Percentiles rank a stretch among this genome's conserved stretches.
These are phyloP conservation scores for Apophysomyces elegans DNA, from an alignment of 371 early-diverging fungal genomes.

Conservation along the genomic window DNA sequence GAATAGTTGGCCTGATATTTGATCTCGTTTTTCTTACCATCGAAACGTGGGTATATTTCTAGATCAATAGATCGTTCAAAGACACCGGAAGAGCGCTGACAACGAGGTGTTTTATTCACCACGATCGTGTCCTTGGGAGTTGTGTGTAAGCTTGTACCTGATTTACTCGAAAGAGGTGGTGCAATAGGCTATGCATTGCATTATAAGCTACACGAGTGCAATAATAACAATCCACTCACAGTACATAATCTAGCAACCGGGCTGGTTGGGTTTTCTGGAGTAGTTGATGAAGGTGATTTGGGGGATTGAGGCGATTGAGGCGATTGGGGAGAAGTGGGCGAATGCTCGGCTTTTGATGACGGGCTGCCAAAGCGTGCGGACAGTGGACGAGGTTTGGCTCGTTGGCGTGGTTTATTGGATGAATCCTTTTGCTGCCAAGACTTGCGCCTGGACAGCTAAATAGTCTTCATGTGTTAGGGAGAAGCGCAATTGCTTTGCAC, in stretches of 20 bases:
- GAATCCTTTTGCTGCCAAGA: conserved; percentile 30
- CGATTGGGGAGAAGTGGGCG: not conserved
- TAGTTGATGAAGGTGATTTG: not conserved
- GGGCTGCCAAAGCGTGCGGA: not conserved
- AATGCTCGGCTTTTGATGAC: not conserved
- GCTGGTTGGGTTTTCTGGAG: not conserved
- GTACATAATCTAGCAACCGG: not conserved
- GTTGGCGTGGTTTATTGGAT: conserved; percentile 17
- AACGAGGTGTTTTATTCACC: conserved; percentile 76
- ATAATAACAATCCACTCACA: not conserved
- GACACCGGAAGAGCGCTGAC: conserved; percentile 87
- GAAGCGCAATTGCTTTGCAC: not conserved
- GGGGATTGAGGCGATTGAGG: not conserved
- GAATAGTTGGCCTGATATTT: too few relatives aligned
- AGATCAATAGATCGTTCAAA: conserved; percentile 79
- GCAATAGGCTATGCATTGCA: conserved; percentile 8
- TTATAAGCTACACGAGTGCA: not conserved
- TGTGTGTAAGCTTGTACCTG: conserved; percentile 69
- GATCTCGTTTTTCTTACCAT: conserved; percentile 57
- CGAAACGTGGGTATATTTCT: conserved; percentile 76
- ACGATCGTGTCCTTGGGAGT: conserved; percentile 86
- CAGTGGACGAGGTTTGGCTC: conserved; percentile 12
- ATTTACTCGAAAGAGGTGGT: conserved; percentile 67
- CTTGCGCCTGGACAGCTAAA: conserved; percentile 41
- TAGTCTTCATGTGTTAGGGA: not conserved